Evolutionary conservation across 305 asterid genomes (phyloP), one percentile per base, ranked within the genome.

Genomic region (Lippia alba): DNA sequence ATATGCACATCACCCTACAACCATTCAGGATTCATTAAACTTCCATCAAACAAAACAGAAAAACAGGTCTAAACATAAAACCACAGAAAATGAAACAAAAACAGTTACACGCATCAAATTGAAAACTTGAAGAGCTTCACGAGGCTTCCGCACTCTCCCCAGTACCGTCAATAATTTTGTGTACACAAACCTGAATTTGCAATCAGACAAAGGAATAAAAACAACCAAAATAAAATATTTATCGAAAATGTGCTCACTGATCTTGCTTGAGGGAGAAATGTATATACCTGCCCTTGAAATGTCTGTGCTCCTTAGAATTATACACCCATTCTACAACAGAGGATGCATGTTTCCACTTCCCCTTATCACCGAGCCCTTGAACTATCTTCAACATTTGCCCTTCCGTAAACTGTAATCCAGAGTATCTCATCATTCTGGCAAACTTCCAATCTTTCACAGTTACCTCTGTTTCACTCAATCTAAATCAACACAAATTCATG

Each of bases 241-340:
- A 72, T 11, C 45, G 12, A 56, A 14, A 39, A 62, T 18, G 48
- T 5, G 17, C 30, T 70, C 56, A 53, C 19, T 44, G 18, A 80
- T 71, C 16, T 49, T 56, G 39, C 74, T n/a, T 12, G 67, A 55
- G 57, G 44, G 55, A 56, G 54, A 32, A 20, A 61, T 34, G 7
- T n/a, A n/a, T n/a, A 46, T 33, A 90, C 99, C 97, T 88, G 95
- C 98, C 91, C 78, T 82, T 87, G 75, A 12, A 86, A 61, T 79
- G 79, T 45, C 40, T 88, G 74, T 83, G 93, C 76, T 94, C 96
- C 81, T 92, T 87, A 54, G 92, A 82, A 67, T 59, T 80, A 74
- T 87, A 91, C 46, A 90, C 90, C 96, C 97, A 94, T 39, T 91
- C 87, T 56, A 94, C 99, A 69, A 90, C 86, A 70, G 96, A 84